phyloP scores from a whole-genome alignment of 257 asterid species.

The Ligustrum vulgare region DNA sequence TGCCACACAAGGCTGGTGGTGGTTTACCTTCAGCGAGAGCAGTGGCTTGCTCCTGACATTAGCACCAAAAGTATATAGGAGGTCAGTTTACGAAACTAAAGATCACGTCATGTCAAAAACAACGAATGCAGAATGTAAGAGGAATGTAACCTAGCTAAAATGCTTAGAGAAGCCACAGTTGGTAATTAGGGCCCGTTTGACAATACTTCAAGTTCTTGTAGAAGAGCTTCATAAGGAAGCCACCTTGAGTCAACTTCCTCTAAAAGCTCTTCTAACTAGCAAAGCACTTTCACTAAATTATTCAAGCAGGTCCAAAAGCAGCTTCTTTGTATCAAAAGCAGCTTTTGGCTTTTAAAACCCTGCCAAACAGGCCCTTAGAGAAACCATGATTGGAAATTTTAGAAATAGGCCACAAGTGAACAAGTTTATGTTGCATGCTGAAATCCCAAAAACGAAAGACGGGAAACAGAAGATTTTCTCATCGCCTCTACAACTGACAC shows the following conservation, averaged over 20 bases:
- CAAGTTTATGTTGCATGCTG: neutral
- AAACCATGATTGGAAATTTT: neutral
- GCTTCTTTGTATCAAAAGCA: too few species aligned
- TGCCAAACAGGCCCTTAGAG: neutral
- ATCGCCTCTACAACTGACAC: neutral
- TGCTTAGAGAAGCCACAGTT: neutral
- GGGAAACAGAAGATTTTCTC: neutral
- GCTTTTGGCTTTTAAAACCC: too few species aligned
- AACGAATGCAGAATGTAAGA: neutral
- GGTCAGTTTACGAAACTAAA: neutral
- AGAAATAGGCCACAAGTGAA: neutral
- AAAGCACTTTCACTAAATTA: too few species aligned
- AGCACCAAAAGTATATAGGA: constrained; percentile 6
- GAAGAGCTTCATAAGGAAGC: too few species aligned
- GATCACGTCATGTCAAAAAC: neutral
- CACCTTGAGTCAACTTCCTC: too few species aligned
- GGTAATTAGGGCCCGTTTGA: neutral
- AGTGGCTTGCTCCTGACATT: constrained; percentile 70
- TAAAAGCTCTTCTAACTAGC: too few species aligned
- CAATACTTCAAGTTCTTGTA: too few species aligned
- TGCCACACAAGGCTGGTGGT: constrained; percentile 69
- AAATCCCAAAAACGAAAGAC: neutral
- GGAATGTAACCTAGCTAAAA: neutral
- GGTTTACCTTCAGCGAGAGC: constrained; percentile 75
- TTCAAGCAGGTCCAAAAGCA: too few species aligned